Evolutionary conservation across 768 basidiomycete species (phyloP).

Genomic region (Polyporus arcularius): DNA sequence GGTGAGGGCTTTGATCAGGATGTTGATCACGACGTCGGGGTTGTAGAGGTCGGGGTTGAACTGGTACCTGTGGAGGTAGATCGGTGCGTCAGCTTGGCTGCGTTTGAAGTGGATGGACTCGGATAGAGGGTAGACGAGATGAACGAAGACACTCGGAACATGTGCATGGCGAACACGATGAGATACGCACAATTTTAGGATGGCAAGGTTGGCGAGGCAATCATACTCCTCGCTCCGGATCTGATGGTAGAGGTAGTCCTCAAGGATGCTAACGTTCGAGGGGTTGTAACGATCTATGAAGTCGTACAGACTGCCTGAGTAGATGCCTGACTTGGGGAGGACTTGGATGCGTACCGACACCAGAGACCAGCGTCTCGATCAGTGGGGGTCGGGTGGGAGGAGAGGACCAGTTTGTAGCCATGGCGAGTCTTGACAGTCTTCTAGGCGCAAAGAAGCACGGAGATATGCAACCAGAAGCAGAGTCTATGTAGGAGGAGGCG

Average conservation of each 20-base stretch:
- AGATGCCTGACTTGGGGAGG: not conserved
- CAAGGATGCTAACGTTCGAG: slow-evolving; percentile 87
- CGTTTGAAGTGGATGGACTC: not conserved
- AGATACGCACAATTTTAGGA: slow-evolving; percentile 77
- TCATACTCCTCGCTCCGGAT: slow-evolving; percentile 91
- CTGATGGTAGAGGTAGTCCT: slow-evolving; percentile 96
- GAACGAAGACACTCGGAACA: not conserved
- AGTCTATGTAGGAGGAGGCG: not conserved
- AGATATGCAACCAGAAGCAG: not conserved
- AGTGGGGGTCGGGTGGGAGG: slow-evolving; percentile 81
- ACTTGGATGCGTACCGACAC: slow-evolving; percentile 64
- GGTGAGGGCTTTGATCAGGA: slow-evolving; percentile 89
- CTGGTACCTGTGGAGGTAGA: slow-evolving; percentile 66
- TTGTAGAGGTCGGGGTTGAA: slow-evolving; percentile 95
- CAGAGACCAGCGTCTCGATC: slow-evolving; percentile 89
- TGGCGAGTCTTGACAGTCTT: not conserved
- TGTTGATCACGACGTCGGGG: slow-evolving; percentile 90
- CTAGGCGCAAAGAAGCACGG: not conserved
- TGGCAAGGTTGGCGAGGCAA: slow-evolving; percentile 91
- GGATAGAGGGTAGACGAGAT: not conserved
- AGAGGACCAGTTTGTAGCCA: slow-evolving; percentile 61
- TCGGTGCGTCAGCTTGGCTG: slow-evolving; percentile 5
- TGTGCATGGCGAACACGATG: not conserved
- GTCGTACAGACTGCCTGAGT: not conserved
- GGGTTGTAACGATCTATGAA: slow-evolving; percentile 93